A percentile compares a stretch with the other conserved stretches of the same genome.
Conservation (phyloP, 257 asterid species). For the Solanum etuberosum region DNA sequence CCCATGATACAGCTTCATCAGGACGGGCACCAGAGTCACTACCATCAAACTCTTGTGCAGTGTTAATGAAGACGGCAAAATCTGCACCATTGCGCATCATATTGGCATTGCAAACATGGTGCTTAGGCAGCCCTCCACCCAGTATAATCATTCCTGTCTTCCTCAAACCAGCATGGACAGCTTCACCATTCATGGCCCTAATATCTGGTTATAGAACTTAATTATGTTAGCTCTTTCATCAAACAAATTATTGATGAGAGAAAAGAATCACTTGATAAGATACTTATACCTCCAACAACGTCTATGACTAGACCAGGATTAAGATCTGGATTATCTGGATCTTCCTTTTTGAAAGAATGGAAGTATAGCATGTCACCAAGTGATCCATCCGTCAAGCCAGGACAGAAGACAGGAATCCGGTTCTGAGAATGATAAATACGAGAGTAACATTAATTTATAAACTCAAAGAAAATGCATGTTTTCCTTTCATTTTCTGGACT, state of each 20-base stretch:
- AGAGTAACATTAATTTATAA: background rate
- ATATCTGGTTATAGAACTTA: conserved; percentile 40
- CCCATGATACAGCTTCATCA: conserved; percentile 99
- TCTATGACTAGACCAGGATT: conserved; percentile 76
- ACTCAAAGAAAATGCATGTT: background rate
- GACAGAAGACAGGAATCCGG: conserved; percentile 79
- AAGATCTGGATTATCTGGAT: conserved; percentile 13
- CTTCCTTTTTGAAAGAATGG: conserved; percentile 40
- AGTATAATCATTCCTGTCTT: conserved; percentile 82
- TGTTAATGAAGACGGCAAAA: conserved; percentile 76
- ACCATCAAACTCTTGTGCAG: conserved; percentile 94
- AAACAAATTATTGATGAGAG: background rate
- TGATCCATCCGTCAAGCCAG: conserved; percentile 91
- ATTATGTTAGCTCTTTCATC: background rate
- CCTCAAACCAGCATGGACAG: conserved; percentile 71
- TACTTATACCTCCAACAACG: conserved; percentile 63
- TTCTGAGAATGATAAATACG: conserved; percentile 34
- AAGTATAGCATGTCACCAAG: conserved; percentile 92
- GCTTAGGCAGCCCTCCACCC: conserved; percentile 97
- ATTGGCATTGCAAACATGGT: conserved; percentile 91
- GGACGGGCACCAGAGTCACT: conserved; percentile 98
- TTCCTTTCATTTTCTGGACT: background rate
- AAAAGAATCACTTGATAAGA: background rate
- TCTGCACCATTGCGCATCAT: conserved; percentile 98
- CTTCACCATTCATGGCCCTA: conserved; percentile 75